These are phyloP conservation scores for Alternaria tenuissima DNA, from an alignment of 2,329 filamentous ascomycete genomes.

Conservation along the genomic window DNA sequence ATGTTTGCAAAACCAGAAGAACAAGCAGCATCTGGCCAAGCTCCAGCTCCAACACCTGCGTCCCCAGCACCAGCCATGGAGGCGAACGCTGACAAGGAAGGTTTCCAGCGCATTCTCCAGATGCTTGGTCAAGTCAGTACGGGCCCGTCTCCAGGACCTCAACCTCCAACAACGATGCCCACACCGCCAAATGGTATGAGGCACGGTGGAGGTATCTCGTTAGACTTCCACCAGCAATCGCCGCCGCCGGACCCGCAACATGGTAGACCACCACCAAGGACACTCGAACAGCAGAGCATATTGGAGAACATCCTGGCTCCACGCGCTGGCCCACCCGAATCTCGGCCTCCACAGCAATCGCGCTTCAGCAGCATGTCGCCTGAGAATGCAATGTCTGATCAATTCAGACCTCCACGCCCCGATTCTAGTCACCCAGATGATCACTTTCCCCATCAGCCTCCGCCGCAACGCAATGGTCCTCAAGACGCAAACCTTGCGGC, in stretches of 20 bases:
- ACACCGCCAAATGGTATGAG: constrained; percentile 39
- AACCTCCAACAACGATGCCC: constrained; percentile 31
- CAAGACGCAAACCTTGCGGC: constrained; percentile 47
- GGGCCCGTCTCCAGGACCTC: constrained; percentile 22
- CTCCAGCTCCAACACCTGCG: constrained; percentile 24
- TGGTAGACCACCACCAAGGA: constrained; percentile 35
- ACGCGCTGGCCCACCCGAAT: constrained; percentile 41
- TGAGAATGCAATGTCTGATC: constrained; percentile 41
- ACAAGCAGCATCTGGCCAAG: constrained; percentile 24
- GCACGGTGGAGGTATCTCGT: constrained; percentile 40
- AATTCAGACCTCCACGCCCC: constrained; percentile 41
- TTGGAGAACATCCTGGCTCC: constrained; percentile 48
- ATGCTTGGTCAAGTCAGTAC: constrained; percentile 71
- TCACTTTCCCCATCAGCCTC: constrained; percentile 42
- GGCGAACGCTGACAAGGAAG: constrained; percentile 77
- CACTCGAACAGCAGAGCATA: constrained; percentile 47
- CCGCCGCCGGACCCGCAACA: constrained; percentile 41
- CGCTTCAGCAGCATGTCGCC: constrained; percentile 49
- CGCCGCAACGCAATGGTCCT: constrained; percentile 40
- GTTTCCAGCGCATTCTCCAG: constrained; percentile 81
- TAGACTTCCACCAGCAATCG: constrained; percentile 45
- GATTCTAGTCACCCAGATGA: constrained; percentile 43
- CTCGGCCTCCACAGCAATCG: constrained; percentile 38
- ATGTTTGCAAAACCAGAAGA: constrained; percentile 63
- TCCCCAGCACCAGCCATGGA: constrained; percentile 45